phyloP scores from a whole-genome alignment of 1,284 basidiomycete species.

The Exobasidium cylindrosporum region DNA sequence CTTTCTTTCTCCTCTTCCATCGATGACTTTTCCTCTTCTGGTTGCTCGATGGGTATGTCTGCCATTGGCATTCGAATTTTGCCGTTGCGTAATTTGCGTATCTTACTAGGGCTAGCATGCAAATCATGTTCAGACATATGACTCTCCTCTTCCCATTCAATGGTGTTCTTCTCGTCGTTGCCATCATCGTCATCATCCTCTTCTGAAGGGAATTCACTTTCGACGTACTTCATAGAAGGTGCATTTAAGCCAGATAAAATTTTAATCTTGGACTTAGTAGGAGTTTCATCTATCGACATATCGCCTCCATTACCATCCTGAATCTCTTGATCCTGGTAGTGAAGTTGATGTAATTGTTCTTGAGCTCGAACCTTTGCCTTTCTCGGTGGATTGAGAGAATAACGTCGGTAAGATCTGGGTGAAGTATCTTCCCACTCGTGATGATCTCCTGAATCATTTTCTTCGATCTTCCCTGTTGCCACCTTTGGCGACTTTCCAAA shows the following conservation, averaged over 20 bases:
- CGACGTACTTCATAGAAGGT: background rate
- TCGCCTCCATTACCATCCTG: background rate
- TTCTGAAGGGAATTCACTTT: background rate
- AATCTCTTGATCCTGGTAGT: conserved; percentile 4
- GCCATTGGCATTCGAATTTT: conserved; percentile 28
- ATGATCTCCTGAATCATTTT: conserved; percentile 4
- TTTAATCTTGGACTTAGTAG: background rate
- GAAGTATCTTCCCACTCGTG: conserved; percentile 11
- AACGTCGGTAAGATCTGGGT: background rate
- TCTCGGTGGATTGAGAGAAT: background rate
- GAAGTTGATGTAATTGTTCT: background rate
- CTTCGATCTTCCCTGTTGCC: no score
- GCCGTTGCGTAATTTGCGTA: conserved; percentile 43
- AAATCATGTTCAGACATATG: conserved; percentile 1
- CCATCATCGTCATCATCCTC: background rate
- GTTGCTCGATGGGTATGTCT: background rate
- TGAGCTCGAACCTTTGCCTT: background rate
- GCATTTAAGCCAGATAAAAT: no score
- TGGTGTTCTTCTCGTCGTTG: no score
- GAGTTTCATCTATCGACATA: conserved; percentile 6
- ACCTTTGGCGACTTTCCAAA: no score
- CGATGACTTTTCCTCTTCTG: background rate
- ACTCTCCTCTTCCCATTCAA: conserved; percentile 7
- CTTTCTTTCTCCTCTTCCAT: conserved; percentile 8
- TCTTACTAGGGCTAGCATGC: conserved; percentile 34